Percentiles rank a stretch among this genome's conserved stretches.
Evolutionary conservation across 2,329 filamentous ascomycete species (phyloP).

Genomic region (Leptodontidium sp.): DNA sequence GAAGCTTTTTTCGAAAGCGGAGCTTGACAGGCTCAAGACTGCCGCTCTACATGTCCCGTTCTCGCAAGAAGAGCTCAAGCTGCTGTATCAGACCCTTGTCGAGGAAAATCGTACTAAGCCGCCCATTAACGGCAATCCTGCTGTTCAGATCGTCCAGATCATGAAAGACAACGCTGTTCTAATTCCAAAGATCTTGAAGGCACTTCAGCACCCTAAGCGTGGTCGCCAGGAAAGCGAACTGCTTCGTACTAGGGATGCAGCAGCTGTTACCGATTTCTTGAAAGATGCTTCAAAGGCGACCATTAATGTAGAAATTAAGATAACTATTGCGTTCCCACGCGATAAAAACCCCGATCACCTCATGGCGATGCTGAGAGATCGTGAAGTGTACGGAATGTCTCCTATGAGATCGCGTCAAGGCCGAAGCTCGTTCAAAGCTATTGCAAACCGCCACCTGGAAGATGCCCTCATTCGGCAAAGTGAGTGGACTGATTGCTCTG

Average conservation of each 20-base stretch:
- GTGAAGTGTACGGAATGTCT: constrained; percentile 40
- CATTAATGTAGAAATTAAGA: neutral
- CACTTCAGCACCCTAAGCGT: neutral
- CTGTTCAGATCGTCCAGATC: neutral
- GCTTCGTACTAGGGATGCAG: constrained; percentile 7
- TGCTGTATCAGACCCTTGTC: constrained; percentile 1
- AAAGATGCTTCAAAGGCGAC: neutral
- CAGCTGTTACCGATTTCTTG: constrained; percentile 9
- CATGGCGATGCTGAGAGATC: constrained; percentile 31
- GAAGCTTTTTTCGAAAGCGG: neutral
- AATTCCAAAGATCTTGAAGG: constrained; percentile 2
- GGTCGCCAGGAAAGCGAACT: neutral
- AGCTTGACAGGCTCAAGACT: neutral
- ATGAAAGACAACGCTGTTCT: constrained; percentile 1
- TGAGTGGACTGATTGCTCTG: constrained; percentile 68
- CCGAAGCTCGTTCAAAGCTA: constrained; percentile 34
- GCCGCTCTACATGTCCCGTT: neutral
- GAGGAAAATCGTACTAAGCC: neutral
- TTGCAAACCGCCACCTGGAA: constrained; percentile 49
- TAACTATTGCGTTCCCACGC: neutral
- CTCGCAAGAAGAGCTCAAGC: constrained; percentile 3
- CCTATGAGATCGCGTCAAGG: constrained; percentile 32
- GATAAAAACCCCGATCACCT: neutral
- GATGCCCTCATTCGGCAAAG: constrained; percentile 59
- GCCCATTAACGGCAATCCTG: neutral